Percentiles rank a stretch among this genome's conserved stretches.
phyloP scores from a whole-genome alignment of 208 protist species.

The Balamuthia mandrillaris region DNA sequence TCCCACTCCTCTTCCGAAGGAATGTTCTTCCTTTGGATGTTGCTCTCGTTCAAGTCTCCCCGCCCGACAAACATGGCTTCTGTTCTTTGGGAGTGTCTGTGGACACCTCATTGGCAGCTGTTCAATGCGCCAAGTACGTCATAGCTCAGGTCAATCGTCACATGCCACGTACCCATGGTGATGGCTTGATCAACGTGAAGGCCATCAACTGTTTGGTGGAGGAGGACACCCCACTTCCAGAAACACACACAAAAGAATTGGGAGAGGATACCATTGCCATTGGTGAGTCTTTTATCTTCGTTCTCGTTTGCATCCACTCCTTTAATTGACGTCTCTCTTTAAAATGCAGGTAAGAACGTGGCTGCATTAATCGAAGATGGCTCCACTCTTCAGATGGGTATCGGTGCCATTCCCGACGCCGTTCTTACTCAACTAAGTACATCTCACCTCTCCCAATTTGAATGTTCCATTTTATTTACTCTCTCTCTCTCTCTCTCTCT shows the following conservation, averaged over 20 bases:
- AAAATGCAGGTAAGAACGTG: slow-evolving; percentile 42
- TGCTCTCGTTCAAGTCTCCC: slow-evolving; percentile 49
- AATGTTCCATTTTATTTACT: background rate
- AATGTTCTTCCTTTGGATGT: slow-evolving; percentile 33
- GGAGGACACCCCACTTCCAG: background rate
- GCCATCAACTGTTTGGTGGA: slow-evolving; percentile 55
- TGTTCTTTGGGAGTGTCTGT: slow-evolving; percentile 62
- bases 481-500: background rate
- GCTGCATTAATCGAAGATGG: slow-evolving; percentile 60
- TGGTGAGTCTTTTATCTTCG: background rate
- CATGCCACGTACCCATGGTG: slow-evolving; percentile 64
- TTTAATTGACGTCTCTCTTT: background rate
- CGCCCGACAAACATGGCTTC: slow-evolving; percentile 63
- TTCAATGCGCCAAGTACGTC: slow-evolving; percentile 56
- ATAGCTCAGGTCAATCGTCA: slow-evolving; percentile 65
- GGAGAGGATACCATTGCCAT: background rate
- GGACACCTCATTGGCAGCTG: slow-evolving; percentile 45
- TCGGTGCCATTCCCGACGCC: slow-evolving; percentile 67
- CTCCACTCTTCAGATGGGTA: slow-evolving; percentile 66
- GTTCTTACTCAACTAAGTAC: slow-evolving; percentile 42
- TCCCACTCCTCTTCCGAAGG: background rate
- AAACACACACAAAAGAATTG: background rate
- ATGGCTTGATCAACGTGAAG: slow-evolving; percentile 55
- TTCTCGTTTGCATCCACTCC: background rate
- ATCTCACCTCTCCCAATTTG: slow-evolving; percentile 40